A percentile compares a stretch with the other conserved stretches of the same genome.
These are phyloP conservation scores for Cenococcum geophilum DNA, from an alignment of 495 filamentous ascomycete species.

Conservation along the genomic window DNA sequence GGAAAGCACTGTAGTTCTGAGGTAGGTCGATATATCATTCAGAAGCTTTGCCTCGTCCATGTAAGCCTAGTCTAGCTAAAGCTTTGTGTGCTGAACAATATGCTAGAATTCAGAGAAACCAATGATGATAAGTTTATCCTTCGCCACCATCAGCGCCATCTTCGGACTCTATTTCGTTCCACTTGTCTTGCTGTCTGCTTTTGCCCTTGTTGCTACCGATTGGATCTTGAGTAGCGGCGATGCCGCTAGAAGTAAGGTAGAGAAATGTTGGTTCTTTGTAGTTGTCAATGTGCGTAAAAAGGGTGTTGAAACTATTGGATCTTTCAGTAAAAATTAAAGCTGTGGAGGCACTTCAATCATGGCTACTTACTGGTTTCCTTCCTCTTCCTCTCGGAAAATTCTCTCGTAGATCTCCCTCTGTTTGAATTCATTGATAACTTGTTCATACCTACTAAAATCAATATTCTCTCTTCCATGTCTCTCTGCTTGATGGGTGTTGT, in stretches of 20 bases:
- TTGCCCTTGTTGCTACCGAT: slow-evolving; percentile 1
- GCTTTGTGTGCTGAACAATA: too few relatives aligned
- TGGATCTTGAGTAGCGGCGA: slow-evolving; percentile 17
- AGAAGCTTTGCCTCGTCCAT: too few relatives aligned
- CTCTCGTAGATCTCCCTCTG: slow-evolving; percentile 85
- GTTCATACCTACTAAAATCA: slow-evolving; percentile 68
- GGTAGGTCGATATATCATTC: too few relatives aligned
- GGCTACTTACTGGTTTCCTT: slow-evolving; percentile 39
- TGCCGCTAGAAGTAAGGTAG: slow-evolving; percentile 53
- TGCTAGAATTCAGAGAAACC: too few relatives aligned
- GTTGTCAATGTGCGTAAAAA: slow-evolving; percentile 81
- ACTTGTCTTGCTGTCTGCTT: slow-evolving; percentile 17
- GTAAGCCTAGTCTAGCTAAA: too few relatives aligned
- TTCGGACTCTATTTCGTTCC: slow-evolving; percentile 22
- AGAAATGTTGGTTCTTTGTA: slow-evolving; percentile 67
- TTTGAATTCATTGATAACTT: slow-evolving; percentile 82
- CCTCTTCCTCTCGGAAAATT: slow-evolving; percentile 84
- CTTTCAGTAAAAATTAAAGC: slow-evolving; percentile 10
- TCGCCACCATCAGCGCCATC: slow-evolving; percentile 24
- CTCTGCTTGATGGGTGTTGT: slow-evolving; percentile 58
- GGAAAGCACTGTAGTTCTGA: too few relatives aligned
- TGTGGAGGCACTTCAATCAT: too few relatives aligned
- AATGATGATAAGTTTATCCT: background rate
- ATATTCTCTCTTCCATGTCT: slow-evolving; percentile 56
- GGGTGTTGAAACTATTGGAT: slow-evolving; percentile 58